Evolutionary conservation across 2,329 filamentous ascomycete species (phyloP), one percentile per base, ranked within the genome.

Genomic region (Eutypa lata): DNA sequence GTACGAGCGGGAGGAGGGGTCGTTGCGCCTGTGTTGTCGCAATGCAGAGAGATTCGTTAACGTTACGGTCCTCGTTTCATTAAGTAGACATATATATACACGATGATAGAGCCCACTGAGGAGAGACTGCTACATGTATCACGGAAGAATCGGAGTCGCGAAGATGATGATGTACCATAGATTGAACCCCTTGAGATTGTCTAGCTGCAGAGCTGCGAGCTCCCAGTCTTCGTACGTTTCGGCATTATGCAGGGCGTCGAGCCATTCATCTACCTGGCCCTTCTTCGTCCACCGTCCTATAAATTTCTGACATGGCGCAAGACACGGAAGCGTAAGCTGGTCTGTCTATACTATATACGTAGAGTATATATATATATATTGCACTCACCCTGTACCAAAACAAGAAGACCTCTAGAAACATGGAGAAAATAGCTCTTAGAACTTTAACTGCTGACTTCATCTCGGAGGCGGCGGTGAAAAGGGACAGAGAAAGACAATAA

Each of bases 181-280:
- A 71, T 95, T 90, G 60, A 91, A 83, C 42, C 87, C 87, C n/a
- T 91, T 78, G 18, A 90, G 76, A 63, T 88, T 87, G 69, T 96
- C 92, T n/a, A 96, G 80, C 63, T 89, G 83, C 57, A 89, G 81
- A 1, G 91, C 90, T n/a, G 88, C 86, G 59, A 87, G 86, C 67
- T 93, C 87, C 91, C 91, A 97, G 67, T 94, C 88, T 65, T 94
- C 89, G 66, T 88, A 96, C 24, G 81, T 79, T 58, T 83, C 77
- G 18, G 90, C 88, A 53, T 83, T 80, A 50, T 78, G 79, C 47
- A 95, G 75, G 22, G 79, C 75, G 55, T 88, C 79, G 43, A 88
- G 77, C 73, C 90, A 86, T 51, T 84, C 73, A 58, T 88, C 83
- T 47, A 82, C 78, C 2, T 82, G 80, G 48, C 81, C 87, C 68